These are phyloP conservation scores for Carallia pectinifolia DNA, from an alignment of 345 rosid genomes.

Conservation along the genomic window DNA sequence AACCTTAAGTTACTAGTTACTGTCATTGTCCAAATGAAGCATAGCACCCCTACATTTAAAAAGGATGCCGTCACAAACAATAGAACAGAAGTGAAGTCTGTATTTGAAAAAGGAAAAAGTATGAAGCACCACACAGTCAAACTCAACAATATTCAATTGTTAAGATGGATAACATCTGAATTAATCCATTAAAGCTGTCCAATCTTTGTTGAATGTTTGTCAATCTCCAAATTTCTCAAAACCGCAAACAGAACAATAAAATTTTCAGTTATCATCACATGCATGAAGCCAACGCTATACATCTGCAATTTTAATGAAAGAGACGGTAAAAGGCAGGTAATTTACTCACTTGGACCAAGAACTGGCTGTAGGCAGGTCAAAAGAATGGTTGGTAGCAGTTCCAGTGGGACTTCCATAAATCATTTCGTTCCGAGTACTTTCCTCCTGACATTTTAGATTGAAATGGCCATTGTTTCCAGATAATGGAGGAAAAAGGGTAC, in stretches of 20 bases:
- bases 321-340: slow-evolving; percentile 20
- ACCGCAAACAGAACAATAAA: background rate
- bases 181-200: background rate
- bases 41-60: too few relatives aligned
- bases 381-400: slow-evolving; percentile 48
- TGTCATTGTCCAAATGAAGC: too few relatives aligned
- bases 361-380: slow-evolving; percentile 52
- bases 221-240: slow-evolving; percentile 8
- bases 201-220: background rate
- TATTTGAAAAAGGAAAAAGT: too few relatives aligned
- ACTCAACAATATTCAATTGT: too few relatives aligned
- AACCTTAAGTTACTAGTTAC: too few relatives aligned
- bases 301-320: background rate
- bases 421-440: slow-evolving; percentile 40
- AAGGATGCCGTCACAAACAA: too few relatives aligned
- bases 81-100: too few relatives aligned
- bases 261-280: background rate
- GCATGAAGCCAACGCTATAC: background rate
- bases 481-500: slow-evolving; percentile 57
- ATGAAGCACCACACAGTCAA: too few relatives aligned
- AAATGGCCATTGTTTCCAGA: slow-evolving; percentile 46
- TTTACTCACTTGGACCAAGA: slow-evolving; percentile 83
- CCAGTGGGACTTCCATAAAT: slow-evolving; percentile 55
- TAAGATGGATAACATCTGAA: too few relatives aligned
- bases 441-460: slow-evolving; percentile 42